Percentiles rank a stretch among this genome's conserved stretches.
These are phyloP conservation scores for Smithsoniella earleae DNA, from an alignment of 163 green algal genomes.

Conservation along the genomic window DNA sequence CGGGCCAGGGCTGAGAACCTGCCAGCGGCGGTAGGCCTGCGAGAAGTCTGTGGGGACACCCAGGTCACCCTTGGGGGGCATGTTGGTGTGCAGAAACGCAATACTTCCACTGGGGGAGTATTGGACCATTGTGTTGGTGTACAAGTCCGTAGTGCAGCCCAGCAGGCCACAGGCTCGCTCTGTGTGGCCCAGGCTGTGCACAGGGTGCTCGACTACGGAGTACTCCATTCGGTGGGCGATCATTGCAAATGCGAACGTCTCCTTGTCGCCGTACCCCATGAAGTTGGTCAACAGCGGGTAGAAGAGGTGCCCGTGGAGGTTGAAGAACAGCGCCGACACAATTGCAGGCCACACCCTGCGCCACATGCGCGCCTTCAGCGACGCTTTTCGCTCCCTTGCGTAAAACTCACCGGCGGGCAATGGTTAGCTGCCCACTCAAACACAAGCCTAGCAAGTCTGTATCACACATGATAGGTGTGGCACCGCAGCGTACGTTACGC, in stretches of 20 bases:
- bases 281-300: conserved; percentile 47
- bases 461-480: too few relatives aligned
- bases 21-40: not conserved
- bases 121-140: conserved; percentile 57
- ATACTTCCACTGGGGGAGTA: conserved; percentile 31
- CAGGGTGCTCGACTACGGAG: conserved; percentile 32
- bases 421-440: too few relatives aligned
- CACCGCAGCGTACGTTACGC: too few relatives aligned
- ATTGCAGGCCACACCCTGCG: conserved; percentile 38
- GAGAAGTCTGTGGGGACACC: conserved; percentile 11
- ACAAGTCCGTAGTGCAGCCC: conserved; percentile 18
- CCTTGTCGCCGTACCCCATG: conserved; percentile 62
- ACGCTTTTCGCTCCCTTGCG: too few relatives aligned
- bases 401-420: too few relatives aligned
- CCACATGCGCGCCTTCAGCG: too few relatives aligned
- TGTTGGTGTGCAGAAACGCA: conserved; percentile 58
- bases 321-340: conserved; percentile 36
- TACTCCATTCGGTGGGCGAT: conserved; percentile 36
- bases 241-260: conserved; percentile 51
- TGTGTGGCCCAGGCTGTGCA: conserved; percentile 37
- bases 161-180: conserved; percentile 29
- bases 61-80: conserved; percentile 24
- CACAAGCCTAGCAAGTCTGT: too few relatives aligned
- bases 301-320: conserved; percentile 37
- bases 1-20: not conserved